A percentile compares a stretch with the other conserved stretches of the same genome.
phyloP scores from a whole-genome alignment of 768 basidiomycete species.

The Pleurotus platypus region DNA sequence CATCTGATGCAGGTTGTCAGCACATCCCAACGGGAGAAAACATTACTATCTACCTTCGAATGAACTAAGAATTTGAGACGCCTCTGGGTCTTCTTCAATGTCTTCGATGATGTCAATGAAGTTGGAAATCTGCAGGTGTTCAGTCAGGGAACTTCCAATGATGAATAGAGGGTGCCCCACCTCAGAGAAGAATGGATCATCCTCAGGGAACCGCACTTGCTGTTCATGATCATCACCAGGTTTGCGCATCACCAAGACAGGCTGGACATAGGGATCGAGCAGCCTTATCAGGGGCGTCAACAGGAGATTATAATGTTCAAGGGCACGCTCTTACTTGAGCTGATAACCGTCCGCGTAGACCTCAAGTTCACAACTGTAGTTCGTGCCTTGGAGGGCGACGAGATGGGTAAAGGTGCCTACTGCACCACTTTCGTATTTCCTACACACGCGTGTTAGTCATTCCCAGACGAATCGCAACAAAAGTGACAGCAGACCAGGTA shows the following conservation, averaged over 20 bases:
- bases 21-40: not conserved
- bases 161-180: not conserved
- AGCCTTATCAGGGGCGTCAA: conserved; percentile 40
- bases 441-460: conserved; percentile 20
- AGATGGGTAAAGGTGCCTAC: conserved; percentile 91
- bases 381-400: conserved; percentile 85
- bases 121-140: conserved; percentile 54
- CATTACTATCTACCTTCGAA: conserved; percentile 64
- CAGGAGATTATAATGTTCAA: not conserved
- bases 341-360: conserved; percentile 92
- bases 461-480: not conserved
- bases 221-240: conserved; percentile 81
- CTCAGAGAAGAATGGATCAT: conserved; percentile 94
- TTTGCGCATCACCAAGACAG: conserved; percentile 80
- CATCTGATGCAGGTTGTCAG: conserved; percentile 44
- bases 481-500: conserved; percentile 57
- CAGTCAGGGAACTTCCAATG: not conserved
- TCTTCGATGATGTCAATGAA: conserved; percentile 88
- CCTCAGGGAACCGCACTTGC: conserved; percentile 66
- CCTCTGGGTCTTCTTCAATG: conserved; percentile 83
- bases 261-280: conserved; percentile 92
- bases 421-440: conserved; percentile 95
- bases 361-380: conserved; percentile 94
- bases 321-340: conserved; percentile 53
- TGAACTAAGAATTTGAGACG: conserved; percentile 72